A percentile compares a stretch with the other conserved stretches of the same genome.
Evolutionary conservation across 192 early-diverging fungal species (phyloP).

Genomic region (Neocallimastix lanati): DNA sequence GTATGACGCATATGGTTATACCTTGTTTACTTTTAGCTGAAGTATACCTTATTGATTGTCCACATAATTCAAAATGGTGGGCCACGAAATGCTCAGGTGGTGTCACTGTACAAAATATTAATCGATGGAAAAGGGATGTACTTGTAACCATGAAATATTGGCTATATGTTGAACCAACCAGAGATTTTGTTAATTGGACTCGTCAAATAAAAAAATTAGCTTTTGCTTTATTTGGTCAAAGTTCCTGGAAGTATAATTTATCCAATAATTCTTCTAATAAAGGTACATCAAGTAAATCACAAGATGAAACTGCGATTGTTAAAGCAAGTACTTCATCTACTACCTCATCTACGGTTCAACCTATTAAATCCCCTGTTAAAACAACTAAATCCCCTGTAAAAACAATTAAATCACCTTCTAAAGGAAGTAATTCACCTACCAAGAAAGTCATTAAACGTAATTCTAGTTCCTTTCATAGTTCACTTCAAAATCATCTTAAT

Average conservation of each 20-base stretch:
- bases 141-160: neutral
- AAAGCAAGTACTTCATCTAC: no score
- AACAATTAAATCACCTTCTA: no score
- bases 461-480: neutral
- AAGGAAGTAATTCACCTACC: no score
- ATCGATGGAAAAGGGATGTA: neutral
- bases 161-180: neutral
- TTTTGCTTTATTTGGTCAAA: neutral
- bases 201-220: neutral
- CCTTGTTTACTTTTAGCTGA: neutral
- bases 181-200: neutral
- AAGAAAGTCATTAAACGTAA: no score
- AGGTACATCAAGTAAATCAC: no score
- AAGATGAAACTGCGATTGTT: no score
- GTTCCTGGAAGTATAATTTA: neutral
- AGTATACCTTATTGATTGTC: neutral
- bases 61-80: neutral
- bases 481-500: neutral
- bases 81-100: neutral
- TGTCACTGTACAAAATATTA: neutral
- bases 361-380: no score
- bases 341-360: no score
- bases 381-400: no score
- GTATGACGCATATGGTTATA: neutral
- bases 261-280: no score